Base-by-base conservation (phyloP, 2,329 filamentous ascomycete species). In the Hypoxylon sp. region DNA sequence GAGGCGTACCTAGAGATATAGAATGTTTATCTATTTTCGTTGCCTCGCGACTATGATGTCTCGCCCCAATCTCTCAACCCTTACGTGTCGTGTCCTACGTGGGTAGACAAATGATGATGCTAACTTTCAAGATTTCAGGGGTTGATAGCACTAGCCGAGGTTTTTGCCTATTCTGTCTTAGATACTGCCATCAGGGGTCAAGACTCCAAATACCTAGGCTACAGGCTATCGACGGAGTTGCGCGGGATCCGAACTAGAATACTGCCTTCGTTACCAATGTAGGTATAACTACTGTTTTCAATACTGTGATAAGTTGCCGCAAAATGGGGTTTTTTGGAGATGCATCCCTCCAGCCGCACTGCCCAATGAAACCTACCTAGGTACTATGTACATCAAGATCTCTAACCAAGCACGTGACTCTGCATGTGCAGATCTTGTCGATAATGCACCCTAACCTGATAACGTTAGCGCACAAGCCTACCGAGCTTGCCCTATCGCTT, bases 401-500 rank as follows among this genome's bases (percentile, higher is more conserved):
- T 32, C 13, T 10, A 32, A 32, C 2, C 13, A 4, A 4, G 6
- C 32, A 34, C 32, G 32, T 34, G 32, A 34, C 32, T 15, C 15
- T 17, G 19, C 44, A 28, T 30, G 20, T 19, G 26, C 6, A 6
- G 20, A 49, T 32, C 30, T 8, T 13, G 4, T 26, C 24, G 7
- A 26, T n/a, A n/a, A n/a, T n/a, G n/a, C n/a, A n/a, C 26, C 26
- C 26, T 32, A 4, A 15, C 11, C 32, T 34, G 24, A 26, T 26
- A 26, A 26, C 6, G 19, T 4, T 30, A 22, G 39, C 46, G 57
- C 51, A 56, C 57, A 43, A 44, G 53, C 62, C 60, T 65, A 0
- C 2, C 34, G 24, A 47, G 24, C 43, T 61, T 70, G 67, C 69
- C 68, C 69, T 73, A 73, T 64, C 56, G 48, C 15, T 43, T 10